Evolutionary conservation across 345 rosid genomes (phyloP).

Genomic region (Hibiscus trionum): DNA sequence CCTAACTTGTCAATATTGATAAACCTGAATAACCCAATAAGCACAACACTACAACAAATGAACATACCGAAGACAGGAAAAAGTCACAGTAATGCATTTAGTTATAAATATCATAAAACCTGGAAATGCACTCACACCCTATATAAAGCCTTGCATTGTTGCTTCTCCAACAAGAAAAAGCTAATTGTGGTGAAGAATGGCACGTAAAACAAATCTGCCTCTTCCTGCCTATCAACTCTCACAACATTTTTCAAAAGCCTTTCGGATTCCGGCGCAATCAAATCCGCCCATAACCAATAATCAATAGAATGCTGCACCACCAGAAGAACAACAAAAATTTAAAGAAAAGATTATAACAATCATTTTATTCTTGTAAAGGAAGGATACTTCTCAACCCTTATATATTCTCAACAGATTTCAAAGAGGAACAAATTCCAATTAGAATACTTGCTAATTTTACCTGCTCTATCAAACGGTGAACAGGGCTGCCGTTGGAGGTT

Average conservation of each 20-base stretch:
- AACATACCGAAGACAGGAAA: background rate
- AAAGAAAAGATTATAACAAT: background rate
- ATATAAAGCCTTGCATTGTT: slow-evolving; percentile 92
- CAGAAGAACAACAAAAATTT: background rate
- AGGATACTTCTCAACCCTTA: background rate
- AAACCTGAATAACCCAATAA: background rate
- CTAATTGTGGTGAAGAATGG: slow-evolving; percentile 90
- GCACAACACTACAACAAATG: background rate
- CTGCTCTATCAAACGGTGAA: slow-evolving; percentile 90
- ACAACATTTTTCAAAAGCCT: slow-evolving; percentile 72
- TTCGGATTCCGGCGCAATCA: slow-evolving; percentile 67
- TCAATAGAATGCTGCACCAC: slow-evolving; percentile 76
- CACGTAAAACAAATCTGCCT: slow-evolving; percentile 77
- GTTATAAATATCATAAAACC: slow-evolving; percentile 12
- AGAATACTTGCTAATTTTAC: slow-evolving; percentile 15
- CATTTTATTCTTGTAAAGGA: background rate
- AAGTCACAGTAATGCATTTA: background rate
- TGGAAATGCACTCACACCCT: slow-evolving; percentile 92
- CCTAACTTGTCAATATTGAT: background rate
- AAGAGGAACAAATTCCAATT: too few species aligned
- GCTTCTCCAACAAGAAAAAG: slow-evolving; percentile 91
- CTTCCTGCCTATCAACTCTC: slow-evolving; percentile 71
- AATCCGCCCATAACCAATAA: slow-evolving; percentile 97
- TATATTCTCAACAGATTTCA: background rate
- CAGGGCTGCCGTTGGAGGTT: slow-evolving; percentile 96